Base-by-base conservation (phyloP, 2,329 filamentous ascomycete genomes). In the Ophiostoma fasciatum region DNA sequence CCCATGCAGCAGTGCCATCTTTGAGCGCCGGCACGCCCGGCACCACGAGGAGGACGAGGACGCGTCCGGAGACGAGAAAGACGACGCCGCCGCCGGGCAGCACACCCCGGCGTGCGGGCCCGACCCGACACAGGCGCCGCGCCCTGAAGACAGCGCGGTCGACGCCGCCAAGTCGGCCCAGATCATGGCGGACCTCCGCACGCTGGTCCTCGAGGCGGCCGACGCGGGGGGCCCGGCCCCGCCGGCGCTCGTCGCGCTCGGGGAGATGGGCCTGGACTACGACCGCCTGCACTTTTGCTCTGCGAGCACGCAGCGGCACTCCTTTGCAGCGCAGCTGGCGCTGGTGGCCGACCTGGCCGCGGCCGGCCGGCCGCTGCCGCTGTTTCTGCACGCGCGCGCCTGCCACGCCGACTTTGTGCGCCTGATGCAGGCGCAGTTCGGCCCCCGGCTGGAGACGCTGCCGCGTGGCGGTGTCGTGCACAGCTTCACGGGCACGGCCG, bases 221-320 rank as follows among this genome's bases (percentile, higher is more conserved):
- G 44, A 56, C 3, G 53, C 57, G 6, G 46, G 53, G 57, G n/a
- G n/a, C n/a, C n/a, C n/a, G n/a, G n/a, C n/a, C n/a, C n/a, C n/a
- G n/a, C n/a, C n/a, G n/a, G 33, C 53, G 55, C 66, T 82, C 28
- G 77, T 83, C 1, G 88, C 90, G 7, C 85, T 94, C 53, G 90
- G 90, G 33, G 90, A 98, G 58, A 84, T 98, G 43, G 90, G 90
- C 2, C 77, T 98, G 4, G 90, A 98, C 59, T 98, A 96, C 53
- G 90, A 98, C 59, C 75, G 90, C 2, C 62, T 98, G 25, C 81
- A 83, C 49, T 78, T 87, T 49, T 85, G 82, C 50, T 73, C 78
- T 27, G 82, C 78, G 49, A 75, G 78, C 18, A 71, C 78, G 13
- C 90, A 98, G 56, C 63, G 87, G 21, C 78, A 84, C 51, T 85